Conservation (phyloP, 495 filamentous ascomycete species). For the Xylaria bambusicola region DNA sequence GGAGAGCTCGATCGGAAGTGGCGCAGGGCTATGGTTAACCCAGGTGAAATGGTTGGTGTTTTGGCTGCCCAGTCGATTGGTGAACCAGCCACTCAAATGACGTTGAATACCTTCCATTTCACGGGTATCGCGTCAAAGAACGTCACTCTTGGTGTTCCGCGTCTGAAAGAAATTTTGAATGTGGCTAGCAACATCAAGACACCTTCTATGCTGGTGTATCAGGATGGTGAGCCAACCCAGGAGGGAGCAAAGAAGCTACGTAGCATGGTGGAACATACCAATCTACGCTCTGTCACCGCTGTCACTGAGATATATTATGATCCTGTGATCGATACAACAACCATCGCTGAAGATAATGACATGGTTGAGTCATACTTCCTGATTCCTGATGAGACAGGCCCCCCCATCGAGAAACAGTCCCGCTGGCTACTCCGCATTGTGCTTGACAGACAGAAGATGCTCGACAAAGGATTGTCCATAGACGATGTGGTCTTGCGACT, state of each 20-base stretch:
- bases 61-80: conserved; percentile 97
- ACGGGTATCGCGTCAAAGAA: conserved; percentile 99
- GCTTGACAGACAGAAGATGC: conserved; percentile 87
- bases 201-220: conserved; percentile 93
- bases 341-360: conserved; percentile 83
- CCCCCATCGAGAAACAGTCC: conserved; percentile 75
- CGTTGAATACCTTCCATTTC: conserved; percentile 99
- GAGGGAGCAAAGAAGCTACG: conserved; percentile 84
- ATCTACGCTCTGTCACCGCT: conserved; percentile 83
- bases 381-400: conserved; percentile 78
- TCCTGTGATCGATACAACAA: conserved; percentile 81
- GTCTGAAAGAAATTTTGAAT: conserved; percentile 99
- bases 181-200: conserved; percentile 98
- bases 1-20: conserved; percentile 90
- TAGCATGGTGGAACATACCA: conserved; percentile 92
- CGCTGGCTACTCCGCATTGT: conserved; percentile 94
- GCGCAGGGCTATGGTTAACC: conserved; percentile 73
- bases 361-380: conserved; percentile 98
- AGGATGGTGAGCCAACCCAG: conserved; percentile 64
- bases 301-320: conserved; percentile 97
- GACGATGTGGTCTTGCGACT: conserved; percentile 89
- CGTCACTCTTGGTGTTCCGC: conserved; percentile 96
- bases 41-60: conserved; percentile 98
- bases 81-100: conserved; percentile 99
- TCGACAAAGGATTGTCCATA: conserved; percentile 90